Base-by-base conservation (phyloP, 1,284 basidiomycete species). In the Cystobasidium slooffiae region DNA sequence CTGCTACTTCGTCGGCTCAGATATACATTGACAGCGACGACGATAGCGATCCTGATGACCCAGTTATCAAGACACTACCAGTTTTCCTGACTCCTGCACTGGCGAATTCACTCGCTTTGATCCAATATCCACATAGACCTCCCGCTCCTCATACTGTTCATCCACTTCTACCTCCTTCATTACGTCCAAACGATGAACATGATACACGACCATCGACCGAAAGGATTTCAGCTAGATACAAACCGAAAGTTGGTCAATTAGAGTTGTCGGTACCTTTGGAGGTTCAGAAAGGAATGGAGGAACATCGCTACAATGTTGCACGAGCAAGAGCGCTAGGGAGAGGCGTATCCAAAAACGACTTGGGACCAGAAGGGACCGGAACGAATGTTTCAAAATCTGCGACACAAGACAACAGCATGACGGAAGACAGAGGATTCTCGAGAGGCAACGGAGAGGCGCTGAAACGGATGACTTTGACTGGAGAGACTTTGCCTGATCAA, bases 61-160 rank as follows among this genome's bases (percentile, higher is more conserved):
- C 77, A 4, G 69, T 79, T 39, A 72, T 79, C 39, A 75, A 77
- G 16, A 68, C 76, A 14, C 44, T 80, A 39, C 79, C 79, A 20
- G 77, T 80, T 14, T 79, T 76, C 68, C 78, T 78, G 72, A 78
- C 75, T 20, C 78, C 79, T 0, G 64, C 74, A 49, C 76, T 76
- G 53, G 68, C 77, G 64, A 64, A 75, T 41, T 75, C 76, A 20
- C 75, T 81, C 41, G 78, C 78, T 31, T 75, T 81, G 9, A 75
- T 81, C 10, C 80, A 81, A 72, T 81, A 80, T 75, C 80, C 80
- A n/a, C 78, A 80, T 68, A 76, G 78, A 24, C 77, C 74, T 5
- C 76, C 77, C 10, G 73, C 72, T 8, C 78, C 77, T 8, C 77
- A 74, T 51, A 77, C 77, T 39, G 68, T 74, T 37, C 80, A 80